Evolutionary conservation across 495 filamentous ascomycete species (phyloP), one percentile per base, ranked within the genome.

Genomic region (Penicillium antarcticum): DNA sequence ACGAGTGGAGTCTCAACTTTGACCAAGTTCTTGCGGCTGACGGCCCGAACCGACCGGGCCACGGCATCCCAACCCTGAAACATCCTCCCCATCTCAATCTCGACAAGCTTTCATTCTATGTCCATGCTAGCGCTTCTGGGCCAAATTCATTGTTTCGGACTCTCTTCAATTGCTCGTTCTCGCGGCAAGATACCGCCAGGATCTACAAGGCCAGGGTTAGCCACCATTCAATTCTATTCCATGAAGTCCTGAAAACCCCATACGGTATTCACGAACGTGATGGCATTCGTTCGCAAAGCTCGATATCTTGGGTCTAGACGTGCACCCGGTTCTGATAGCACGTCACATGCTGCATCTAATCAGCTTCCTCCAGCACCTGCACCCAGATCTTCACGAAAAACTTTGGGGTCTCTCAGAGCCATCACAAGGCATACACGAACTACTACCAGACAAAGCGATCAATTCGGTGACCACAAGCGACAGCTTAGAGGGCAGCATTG

Each of bases 261-360:
- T 54, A 62, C 39, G 16, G 29, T 18, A 18, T 14, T 14, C 58
- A 58, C 42, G 16, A 49, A 4, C 51, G 55, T 18, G 40, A 49
- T 13, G 51, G 45, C 21, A 34, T 45, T 37, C n/a, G 26, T 2
- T 17, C 38, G 5, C 37, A 36, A n/a, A 13, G 19, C 23, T 48
- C 7, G 19, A 48, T 1, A 44, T 14, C 18, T 48, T 52, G 5
- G 24, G 1, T 5, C 37, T 47, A 13, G 48, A 43, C 32, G 16
- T 21, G 7, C 46, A 59, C 41, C 56, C 56, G 2, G 52, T 59
- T 8, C 23, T 59, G n/a, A 43, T 58, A 11, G 51, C 56, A 18
- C 45, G 41, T 19, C 33, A 55, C 31, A 44, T 58, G 46, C 42
- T 58, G 18, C 36, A 39, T 5, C 16, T 58, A 9, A 42, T 47